A percentile compares a stretch with the other conserved stretches of the same genome.
These are phyloP conservation scores for Metarhizium guizhouense DNA, from an alignment of 2,329 filamentous ascomycete genomes.

Conservation along the genomic window DNA sequence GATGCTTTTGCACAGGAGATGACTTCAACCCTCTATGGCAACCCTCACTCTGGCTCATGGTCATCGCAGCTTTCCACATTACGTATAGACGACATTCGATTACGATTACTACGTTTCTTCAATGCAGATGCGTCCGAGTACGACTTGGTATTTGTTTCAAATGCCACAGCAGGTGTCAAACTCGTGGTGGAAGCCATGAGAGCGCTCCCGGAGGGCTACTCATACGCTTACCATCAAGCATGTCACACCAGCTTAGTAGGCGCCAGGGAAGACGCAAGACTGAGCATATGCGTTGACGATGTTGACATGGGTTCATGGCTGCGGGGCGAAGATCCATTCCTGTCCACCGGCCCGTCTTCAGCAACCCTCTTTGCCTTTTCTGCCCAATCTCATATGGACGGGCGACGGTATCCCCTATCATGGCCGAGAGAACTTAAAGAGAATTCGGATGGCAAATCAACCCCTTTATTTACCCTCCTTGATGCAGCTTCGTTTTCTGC, in stretches of 20 bases:
- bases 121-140: conserved; percentile 73
- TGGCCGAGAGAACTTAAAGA: conserved; percentile 51
- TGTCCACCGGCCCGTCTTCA: conserved; percentile 9
- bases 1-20: conserved; percentile 73
- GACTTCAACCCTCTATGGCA: conserved; percentile 72
- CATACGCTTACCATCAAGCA: conserved; percentile 75
- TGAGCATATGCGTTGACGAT: conserved; percentile 60
- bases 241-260: conserved; percentile 85
- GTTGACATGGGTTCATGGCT: conserved; percentile 59
- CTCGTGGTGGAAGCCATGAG: conserved; percentile 72
- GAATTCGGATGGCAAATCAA: conserved; percentile 7
- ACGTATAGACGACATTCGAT: conserved; percentile 66
- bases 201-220: conserved; percentile 60
- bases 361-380: conserved; percentile 65
- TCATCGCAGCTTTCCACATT: conserved; percentile 70
- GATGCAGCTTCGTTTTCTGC: conserved; percentile 78
- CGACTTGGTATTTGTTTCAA: conserved; percentile 84
- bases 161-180: conserved; percentile 87
- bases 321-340: conserved; percentile 23
- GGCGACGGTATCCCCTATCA: conserved; percentile 59
- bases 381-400: conserved; percentile 90
- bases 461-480: conserved; percentile 56
- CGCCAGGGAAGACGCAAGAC: conserved; percentile 59
- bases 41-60: conserved; percentile 79
- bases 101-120: conserved; percentile 66